phyloP scores from a whole-genome alignment of 176 grass and related monocot species.

The Aegilops sharonensis region DNA sequence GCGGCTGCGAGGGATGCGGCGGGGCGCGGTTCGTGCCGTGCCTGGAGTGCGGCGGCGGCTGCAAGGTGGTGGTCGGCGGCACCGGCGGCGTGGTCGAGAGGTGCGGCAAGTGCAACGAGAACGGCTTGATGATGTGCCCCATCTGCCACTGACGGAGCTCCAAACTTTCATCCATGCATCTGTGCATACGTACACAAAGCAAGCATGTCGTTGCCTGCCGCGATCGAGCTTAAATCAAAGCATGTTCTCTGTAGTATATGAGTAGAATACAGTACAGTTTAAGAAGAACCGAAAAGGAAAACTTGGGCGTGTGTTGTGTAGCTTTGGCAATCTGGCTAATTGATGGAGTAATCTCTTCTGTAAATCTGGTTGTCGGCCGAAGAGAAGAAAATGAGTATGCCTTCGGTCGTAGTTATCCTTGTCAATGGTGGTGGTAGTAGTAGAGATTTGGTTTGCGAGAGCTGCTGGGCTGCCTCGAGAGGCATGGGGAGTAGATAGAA shows the following conservation, averaged over 20 bases:
- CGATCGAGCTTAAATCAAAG: background rate
- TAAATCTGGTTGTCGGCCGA: too few relatives aligned
- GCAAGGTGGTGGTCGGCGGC: conserved; percentile 52
- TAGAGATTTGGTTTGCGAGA: too few relatives aligned
- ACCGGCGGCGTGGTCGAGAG: conserved; percentile 34
- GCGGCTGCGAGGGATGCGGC: conserved; percentile 75
- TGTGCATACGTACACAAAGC: background rate
- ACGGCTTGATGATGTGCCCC: conserved; percentile 81
- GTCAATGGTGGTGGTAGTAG: too few relatives aligned
- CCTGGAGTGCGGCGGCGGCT: conserved; percentile 77
- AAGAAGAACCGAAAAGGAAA: background rate
- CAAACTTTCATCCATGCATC: background rate
- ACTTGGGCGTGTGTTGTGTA: background rate
- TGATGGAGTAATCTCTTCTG: background rate
- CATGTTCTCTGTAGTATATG: background rate
- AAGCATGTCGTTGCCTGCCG: background rate
- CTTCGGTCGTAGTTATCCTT: too few relatives aligned
- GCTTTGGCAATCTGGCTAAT: background rate
- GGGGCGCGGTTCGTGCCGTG: conserved; percentile 83
- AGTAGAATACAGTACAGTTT: background rate
- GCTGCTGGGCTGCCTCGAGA: too few relatives aligned
- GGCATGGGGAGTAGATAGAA: too few relatives aligned
- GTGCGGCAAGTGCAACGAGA: conserved; percentile 86
- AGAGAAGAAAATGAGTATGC: too few relatives aligned
- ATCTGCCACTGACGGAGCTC: conserved; percentile 61